phyloP scores from a whole-genome alignment of 2,329 filamentous ascomycete genomes.

The Colletotrichum phormii region DNA sequence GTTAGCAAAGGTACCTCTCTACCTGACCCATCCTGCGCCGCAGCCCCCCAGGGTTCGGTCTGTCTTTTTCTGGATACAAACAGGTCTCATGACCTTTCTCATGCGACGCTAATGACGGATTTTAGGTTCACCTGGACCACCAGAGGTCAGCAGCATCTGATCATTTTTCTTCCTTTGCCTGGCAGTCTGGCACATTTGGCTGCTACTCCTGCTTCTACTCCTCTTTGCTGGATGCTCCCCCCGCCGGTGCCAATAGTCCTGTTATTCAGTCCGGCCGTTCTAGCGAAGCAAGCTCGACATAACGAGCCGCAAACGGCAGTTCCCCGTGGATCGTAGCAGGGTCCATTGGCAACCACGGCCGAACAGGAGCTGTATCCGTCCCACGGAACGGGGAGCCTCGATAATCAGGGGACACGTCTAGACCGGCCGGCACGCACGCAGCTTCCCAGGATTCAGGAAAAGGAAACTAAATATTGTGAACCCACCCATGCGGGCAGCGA shows the following conservation, averaged over 20 bases:
- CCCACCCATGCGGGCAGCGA: constrained; percentile 11
- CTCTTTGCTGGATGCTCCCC: background rate
- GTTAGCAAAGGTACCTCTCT: constrained; percentile 26
- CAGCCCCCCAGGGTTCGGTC: constrained; percentile 30
- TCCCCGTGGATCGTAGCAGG: background rate
- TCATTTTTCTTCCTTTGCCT: constrained; percentile 15
- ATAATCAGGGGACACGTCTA: constrained; percentile 1
- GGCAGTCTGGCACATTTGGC: background rate
- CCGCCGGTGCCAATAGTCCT: background rate
- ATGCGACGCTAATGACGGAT: constrained; percentile 38
- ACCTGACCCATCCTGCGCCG: constrained; percentile 16
- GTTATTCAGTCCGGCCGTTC: background rate
- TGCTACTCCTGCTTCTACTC: background rate
- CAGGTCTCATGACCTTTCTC: constrained; percentile 39
- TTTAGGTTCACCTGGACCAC: constrained; percentile 39
- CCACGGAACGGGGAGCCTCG: background rate
- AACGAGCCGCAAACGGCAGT: background rate
- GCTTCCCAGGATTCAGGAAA: background rate
- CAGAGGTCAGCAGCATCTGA: constrained; percentile 37
- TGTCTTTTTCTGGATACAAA: constrained; percentile 37
- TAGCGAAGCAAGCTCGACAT: background rate
- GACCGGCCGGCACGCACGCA: constrained; percentile 17
- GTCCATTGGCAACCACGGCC: background rate
- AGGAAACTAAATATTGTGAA: background rate
- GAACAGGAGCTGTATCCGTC: background rate